Evolutionary conservation across 2,329 filamentous ascomycete species (phyloP).

Genomic region (Hypoxylon sp.): DNA sequence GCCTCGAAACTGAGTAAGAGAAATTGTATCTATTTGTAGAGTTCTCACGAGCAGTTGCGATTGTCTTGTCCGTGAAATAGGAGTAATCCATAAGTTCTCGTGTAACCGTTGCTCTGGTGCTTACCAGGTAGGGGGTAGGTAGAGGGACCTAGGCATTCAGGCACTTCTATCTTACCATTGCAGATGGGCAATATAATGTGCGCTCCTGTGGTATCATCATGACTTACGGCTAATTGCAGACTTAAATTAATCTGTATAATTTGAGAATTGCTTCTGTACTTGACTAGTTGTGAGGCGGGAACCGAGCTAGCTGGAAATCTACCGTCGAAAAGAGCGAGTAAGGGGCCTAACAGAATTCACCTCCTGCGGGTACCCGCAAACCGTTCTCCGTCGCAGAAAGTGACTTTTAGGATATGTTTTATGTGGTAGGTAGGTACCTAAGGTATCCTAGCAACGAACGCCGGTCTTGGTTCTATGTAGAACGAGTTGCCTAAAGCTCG

Average conservation of each 20-base stretch:
- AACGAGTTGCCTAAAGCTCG: too few species aligned
- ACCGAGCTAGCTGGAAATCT: not conserved
- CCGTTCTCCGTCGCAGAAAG: too few species aligned
- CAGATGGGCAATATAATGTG: too few species aligned
- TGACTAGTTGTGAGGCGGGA: not conserved
- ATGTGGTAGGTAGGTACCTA: too few species aligned
- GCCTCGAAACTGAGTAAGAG: too few species aligned
- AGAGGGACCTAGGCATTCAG: not conserved
- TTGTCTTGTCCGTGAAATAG: not conserved
- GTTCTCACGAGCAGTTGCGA: not conserved
- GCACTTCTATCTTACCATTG: too few species aligned
- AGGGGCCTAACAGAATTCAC: too few species aligned
- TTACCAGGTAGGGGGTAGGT: not conserved
- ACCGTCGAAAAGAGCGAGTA: not conserved
- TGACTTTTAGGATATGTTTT: too few species aligned
- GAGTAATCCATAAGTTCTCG: not conserved
- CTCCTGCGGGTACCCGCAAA: too few species aligned
- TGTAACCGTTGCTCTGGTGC: not conserved
- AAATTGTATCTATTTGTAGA: not conserved
- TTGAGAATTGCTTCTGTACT: not conserved
- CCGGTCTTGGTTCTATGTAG: too few species aligned
- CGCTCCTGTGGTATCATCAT: not conserved
- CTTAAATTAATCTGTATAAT: not conserved
- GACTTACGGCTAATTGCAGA: not conserved
- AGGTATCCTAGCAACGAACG: too few species aligned